phyloP scores from a whole-genome alignment of 1,284 basidiomycete species.

The Marasmius tenuissimus region DNA sequence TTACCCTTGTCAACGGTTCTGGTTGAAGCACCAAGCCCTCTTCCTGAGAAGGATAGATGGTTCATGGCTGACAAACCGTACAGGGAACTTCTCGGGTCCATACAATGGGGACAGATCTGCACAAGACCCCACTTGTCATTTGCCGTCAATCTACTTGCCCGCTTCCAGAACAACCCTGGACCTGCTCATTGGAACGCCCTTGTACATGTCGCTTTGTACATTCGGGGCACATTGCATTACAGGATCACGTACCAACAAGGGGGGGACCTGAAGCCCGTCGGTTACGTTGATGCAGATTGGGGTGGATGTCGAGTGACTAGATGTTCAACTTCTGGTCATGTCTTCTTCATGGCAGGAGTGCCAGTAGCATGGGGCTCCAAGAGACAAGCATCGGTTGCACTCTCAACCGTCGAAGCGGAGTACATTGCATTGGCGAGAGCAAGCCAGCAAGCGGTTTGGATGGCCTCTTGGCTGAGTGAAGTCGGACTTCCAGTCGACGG shows the following conservation, averaged over 20 bases:
- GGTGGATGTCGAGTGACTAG: neutral
- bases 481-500: too few relatives aligned
- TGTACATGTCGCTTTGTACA: conserved; percentile 13
- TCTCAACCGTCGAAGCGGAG: conserved; percentile 35
- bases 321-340: neutral
- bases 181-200: conserved; percentile 3
- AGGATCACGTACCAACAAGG: neutral
- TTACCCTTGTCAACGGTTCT: neutral
- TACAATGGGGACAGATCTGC: neutral
- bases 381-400: conserved; percentile 26
- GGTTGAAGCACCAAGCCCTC: neutral
- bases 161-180: conserved; percentile 19
- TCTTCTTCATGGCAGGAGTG: conserved; percentile 11
- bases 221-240: neutral
- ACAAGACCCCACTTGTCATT: conserved; percentile 27
- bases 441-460: conserved; percentile 19
- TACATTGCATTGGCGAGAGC: conserved; percentile 31
- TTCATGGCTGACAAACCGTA: conserved; percentile 6
- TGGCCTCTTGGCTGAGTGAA: too few relatives aligned
- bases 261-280: neutral
- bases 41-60: neutral
- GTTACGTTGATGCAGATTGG: neutral
- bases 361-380: conserved; percentile 29
- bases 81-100: neutral
- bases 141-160: conserved; percentile 19